Base-by-base conservation (phyloP, 2,329 filamentous ascomycete genomes). In the Nigrospora oryzae region DNA sequence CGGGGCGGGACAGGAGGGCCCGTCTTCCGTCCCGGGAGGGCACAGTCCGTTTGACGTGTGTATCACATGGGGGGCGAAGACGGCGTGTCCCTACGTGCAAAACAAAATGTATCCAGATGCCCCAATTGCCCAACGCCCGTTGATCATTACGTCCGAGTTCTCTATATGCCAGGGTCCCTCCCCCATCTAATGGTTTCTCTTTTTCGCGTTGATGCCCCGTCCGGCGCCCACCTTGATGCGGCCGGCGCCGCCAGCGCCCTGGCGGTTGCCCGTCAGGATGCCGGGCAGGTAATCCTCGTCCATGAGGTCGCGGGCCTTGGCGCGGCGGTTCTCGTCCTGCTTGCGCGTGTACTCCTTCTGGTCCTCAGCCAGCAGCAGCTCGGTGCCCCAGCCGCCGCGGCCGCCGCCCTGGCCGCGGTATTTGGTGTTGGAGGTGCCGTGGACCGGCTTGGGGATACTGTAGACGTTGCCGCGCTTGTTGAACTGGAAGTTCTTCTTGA, bases 401-500 rank as follows among this genome's bases (percentile, higher is more conserved):
- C 91, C 91, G 36, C 89, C 89, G 1, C 80, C 82, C 37, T 71
- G 56, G 6, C 65, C 73, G 68, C 78, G 64, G 67, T 70, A 74
- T 63, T 89, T 89, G 39, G 89, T 89, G 63, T 82, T 95, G 7
- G 90, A 68, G 13, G 79, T 84, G 2, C 93, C 93, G 49, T 86
- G 81, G 12, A 86, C 78, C 0, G 93, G 87, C 69, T 96, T 97
- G 1, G 93, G 93, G 38, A 98, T 82, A 62, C 89, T 94, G 71
- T 84, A 98, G 34, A 88, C 80, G 64, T 96, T 93, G 43, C 93
- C 93, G 19, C 90, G 78, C 54, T 85, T 95, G 67, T 95, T 97
- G 83, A 84, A 95, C 67, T 96, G 89, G 73, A 93, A 95, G 64
- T 95, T 95, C 65, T 83, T 84, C 73, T 95, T 95, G 48, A 98